Base-by-base conservation (phyloP, 331 rosid genomes). In the Rosa hybrid region DNA sequence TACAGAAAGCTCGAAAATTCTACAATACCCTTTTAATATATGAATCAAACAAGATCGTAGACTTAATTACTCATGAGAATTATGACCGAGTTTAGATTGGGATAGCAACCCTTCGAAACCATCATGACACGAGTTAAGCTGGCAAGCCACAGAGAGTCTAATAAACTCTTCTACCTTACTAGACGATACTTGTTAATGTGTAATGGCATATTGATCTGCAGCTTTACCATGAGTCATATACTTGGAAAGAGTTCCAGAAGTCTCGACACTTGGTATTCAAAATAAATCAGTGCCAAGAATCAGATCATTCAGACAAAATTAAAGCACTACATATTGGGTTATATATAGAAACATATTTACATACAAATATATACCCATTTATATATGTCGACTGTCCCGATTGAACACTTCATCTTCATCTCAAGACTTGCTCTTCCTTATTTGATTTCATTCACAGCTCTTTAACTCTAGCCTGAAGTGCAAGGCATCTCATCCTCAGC, bases 401-500 rank as follows among this genome's bases (percentile, higher is more conserved):
- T 86, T 88, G 75, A 74, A 67, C 74, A 71, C 53, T 82, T 79
- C 82, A 14, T 71, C 53, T 82, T 79, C 82, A 14, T 82, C 76
- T 82, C 77, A 12, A 45, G 48, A 81, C 77, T 48, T 67, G 34
- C 79, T 81, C 81, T 34, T 77, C 72, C 49, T 89, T 86, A 84
- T 88, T 85, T 56, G 81, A 87, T 60, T 83, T 56, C 80, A 74
- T 76, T 71, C 65, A 68, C 63, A 83, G 54, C 59, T n/a, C 17
- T 34, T 17, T 8, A 18, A 71, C 72, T 69, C 60, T 78, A 67
- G 57, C 57, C 71, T 34, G 41, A 46, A 8, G 73, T 45, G 65
- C 64, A 74, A 71, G 81, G 88, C 91, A 82, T 89, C 92, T 84
- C 76, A 82, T 78, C 90, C 94, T 90, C 93, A 83, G 88, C 90